Conservation (phyloP, 2,329 filamentous ascomycete species). For the Cercospora zeae-maydis region DNA sequence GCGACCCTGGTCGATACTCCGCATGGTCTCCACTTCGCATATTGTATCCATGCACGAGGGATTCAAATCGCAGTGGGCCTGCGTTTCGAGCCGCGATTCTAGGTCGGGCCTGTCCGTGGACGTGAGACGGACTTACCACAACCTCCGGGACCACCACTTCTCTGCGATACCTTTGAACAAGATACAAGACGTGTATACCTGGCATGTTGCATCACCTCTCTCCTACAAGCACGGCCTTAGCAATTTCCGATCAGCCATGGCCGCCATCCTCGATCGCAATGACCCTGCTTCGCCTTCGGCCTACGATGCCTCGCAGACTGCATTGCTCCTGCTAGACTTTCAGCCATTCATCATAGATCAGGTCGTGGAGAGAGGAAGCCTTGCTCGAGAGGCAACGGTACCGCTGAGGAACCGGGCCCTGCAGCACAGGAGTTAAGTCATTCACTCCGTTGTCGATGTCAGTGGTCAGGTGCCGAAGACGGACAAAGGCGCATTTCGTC, state of each 20-base stretch:
- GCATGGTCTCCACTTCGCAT: neutral
- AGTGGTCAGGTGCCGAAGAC: neutral
- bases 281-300: neutral
- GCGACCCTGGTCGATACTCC: neutral
- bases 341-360: neutral
- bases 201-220: neutral
- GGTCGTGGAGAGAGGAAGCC: neutral
- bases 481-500: neutral
- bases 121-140: neutral
- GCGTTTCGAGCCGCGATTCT: neutral
- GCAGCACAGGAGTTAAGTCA: neutral
- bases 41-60: neutral
- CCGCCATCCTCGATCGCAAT: neutral
- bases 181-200: neutral
- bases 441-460: neutral
- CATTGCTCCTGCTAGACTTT: neutral
- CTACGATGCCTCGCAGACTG: neutral
- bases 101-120: neutral
- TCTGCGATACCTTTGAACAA: neutral
- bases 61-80: neutral
- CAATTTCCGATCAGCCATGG: neutral
- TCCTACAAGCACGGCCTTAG: neutral
- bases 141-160: neutral
- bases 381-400: neutral
- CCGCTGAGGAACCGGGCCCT: neutral